Conservation (phyloP, 129 eudicot species). For the Oenanthe sinensis region DNA sequence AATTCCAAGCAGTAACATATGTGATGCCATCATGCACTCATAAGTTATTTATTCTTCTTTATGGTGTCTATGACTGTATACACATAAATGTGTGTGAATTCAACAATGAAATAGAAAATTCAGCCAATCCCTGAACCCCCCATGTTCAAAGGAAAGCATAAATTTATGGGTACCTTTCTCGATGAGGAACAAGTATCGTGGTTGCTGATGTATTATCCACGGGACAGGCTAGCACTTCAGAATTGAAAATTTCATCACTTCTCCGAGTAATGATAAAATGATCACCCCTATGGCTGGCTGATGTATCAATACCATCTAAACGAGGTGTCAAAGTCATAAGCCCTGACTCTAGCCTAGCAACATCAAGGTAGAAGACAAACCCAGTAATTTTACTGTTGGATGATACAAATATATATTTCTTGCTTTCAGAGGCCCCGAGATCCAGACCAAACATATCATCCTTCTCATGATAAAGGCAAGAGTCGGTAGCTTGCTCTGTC, state of each 20-base stretch:
- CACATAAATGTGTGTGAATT: too few relatives aligned
- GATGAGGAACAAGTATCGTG: constrained; percentile 67
- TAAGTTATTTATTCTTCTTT: too few relatives aligned
- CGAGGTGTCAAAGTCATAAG: constrained; percentile 72
- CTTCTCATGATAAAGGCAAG: constrained; percentile 86
- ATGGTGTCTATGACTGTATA: too few relatives aligned
- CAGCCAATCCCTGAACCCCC: neutral
- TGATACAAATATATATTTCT: constrained; percentile 64
- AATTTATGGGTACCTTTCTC: constrained; percentile 49
- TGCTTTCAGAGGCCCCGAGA: constrained; percentile 83
- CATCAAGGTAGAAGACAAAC: constrained; percentile 74
- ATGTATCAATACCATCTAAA: constrained; percentile 72
- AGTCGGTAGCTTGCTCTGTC: constrained; percentile 61
- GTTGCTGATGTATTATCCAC: constrained; percentile 57
- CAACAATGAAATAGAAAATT: too few relatives aligned
- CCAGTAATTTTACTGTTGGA: constrained; percentile 82
- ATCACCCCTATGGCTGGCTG: constrained; percentile 86
- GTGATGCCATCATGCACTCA: too few relatives aligned
- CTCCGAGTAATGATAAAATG: constrained; percentile 79
- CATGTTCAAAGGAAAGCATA: neutral
- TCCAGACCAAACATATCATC: constrained; percentile 77
- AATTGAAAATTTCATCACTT: constrained; percentile 71
- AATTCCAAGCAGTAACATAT: too few relatives aligned
- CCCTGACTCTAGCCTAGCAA: constrained; percentile 52
- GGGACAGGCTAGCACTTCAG: constrained; percentile 89